Evolutionary conservation across 495 filamentous ascomycete genomes (phyloP).

Genomic region (Penicillium coffeae): DNA sequence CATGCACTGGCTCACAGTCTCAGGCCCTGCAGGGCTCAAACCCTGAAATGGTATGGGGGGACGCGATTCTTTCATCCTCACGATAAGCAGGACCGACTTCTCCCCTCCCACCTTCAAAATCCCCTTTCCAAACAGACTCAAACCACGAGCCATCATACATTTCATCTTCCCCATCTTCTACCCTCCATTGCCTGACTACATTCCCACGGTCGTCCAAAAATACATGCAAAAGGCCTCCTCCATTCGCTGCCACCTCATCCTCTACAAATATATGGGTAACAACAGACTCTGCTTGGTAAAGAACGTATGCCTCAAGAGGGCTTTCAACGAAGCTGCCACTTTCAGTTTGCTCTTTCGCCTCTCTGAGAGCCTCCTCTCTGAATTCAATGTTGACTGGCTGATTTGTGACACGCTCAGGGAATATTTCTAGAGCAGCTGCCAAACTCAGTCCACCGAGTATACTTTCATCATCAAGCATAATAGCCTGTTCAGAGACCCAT

Average conservation of each 20-base stretch:
- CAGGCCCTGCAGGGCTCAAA: too few species aligned
- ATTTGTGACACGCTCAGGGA: conserved; percentile 8
- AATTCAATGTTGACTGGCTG: conserved; percentile 2
- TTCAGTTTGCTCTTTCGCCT: conserved; percentile 20
- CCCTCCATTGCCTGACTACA: conserved; percentile 12
- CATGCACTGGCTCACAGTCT: too few species aligned
- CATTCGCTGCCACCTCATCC: conserved; percentile 2
- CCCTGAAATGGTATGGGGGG: too few species aligned
- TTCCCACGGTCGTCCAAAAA: conserved; percentile 16
- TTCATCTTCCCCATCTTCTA: too few species aligned
- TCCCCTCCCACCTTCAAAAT: too few species aligned
- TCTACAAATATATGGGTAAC: conserved; percentile 11
- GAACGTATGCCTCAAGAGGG: neutral
- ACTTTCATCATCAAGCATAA: conserved; percentile 5
- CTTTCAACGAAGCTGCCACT: conserved; percentile 24
- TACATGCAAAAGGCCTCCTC: conserved; percentile 9
- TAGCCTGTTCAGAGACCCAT: neutral
- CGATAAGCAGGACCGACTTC: too few species aligned
- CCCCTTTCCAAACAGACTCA: too few species aligned
- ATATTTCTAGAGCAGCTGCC: conserved; percentile 4
- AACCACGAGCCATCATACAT: too few species aligned
- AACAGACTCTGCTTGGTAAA: conserved; percentile 16
- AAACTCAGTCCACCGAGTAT: conserved; percentile 2
- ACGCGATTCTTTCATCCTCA: too few species aligned
- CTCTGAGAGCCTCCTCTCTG: neutral